Percentiles rank a stretch among this genome's conserved stretches.
Evolutionary conservation across 2,329 filamentous ascomycete genomes (phyloP).

Genomic region (Cercospora sojina): DNA sequence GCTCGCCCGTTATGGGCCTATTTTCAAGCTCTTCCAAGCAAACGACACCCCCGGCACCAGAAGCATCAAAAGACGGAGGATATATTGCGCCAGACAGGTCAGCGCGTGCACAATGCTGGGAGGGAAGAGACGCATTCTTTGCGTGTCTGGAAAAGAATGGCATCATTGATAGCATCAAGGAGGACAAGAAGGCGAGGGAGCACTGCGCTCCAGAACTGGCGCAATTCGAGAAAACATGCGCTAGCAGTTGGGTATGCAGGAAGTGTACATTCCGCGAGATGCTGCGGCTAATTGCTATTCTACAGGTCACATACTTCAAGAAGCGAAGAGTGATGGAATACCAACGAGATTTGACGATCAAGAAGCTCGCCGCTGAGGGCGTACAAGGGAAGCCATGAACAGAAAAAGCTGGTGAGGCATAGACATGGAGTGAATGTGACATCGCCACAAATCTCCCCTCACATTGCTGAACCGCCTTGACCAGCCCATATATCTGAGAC

Average conservation of each 20-base stretch:
- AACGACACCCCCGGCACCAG: slow-evolving; percentile 29
- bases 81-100: slow-evolving; percentile 80
- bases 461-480: background rate
- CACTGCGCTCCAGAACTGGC: slow-evolving; percentile 59
- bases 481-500: background rate
- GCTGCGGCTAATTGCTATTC: background rate
- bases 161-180: slow-evolving; percentile 72
- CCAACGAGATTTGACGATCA: slow-evolving; percentile 77
- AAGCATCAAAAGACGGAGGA: slow-evolving; percentile 53
- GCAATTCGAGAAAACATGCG: slow-evolving; percentile 81
- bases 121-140: slow-evolving; percentile 84
- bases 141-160: slow-evolving; percentile 76
- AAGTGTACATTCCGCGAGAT: background rate
- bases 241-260: slow-evolving; percentile 77
- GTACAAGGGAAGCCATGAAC: slow-evolving; percentile 33
- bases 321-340: slow-evolving; percentile 90
- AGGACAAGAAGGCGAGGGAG: slow-evolving; percentile 54
- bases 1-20: slow-evolving; percentile 36
- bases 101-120: slow-evolving; percentile 84
- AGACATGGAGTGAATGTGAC: background rate
- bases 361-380: slow-evolving; percentile 59
- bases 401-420: background rate
- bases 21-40: slow-evolving; percentile 34
- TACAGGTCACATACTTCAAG: slow-evolving; percentile 93
- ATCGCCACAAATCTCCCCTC: background rate